A percentile compares a stretch with the other conserved stretches of the same genome.
phyloP scores from a whole-genome alignment of 345 rosid genomes.

The Laguncularia racemosa region DNA sequence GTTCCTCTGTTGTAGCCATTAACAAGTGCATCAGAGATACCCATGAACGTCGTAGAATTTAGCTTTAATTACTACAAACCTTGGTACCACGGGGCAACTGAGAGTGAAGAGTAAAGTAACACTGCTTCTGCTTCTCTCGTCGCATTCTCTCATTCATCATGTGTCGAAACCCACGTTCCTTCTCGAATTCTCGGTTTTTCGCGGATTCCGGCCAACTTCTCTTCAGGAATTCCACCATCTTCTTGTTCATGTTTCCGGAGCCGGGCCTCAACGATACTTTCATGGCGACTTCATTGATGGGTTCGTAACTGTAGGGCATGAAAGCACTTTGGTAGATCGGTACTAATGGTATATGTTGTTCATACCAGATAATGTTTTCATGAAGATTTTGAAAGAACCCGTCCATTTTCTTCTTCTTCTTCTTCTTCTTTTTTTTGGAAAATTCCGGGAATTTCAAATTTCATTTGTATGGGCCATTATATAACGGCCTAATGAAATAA shows the following conservation, averaged over 20 bases:
- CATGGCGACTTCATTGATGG: slow-evolving; percentile 6
- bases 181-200: slow-evolving; percentile 17
- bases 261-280: too few species aligned
- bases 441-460: slow-evolving; percentile 3
- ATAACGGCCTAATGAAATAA: slow-evolving; percentile 1
- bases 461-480: not conserved
- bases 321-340: slow-evolving; percentile 23
- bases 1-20: too few species aligned
- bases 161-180: slow-evolving; percentile 32
- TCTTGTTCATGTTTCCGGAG: slow-evolving; percentile 36
- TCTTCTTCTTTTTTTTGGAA: not conserved
- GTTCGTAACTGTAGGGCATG: slow-evolving; percentile 18
- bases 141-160: slow-evolving; percentile 67
- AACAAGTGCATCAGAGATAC: too few species aligned
- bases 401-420: not conserved
- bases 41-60: too few species aligned
- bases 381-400: slow-evolving; percentile 3
- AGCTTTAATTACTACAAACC: slow-evolving; percentile 27
- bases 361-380: slow-evolving; percentile 20
- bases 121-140: slow-evolving; percentile 52
- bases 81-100: slow-evolving; percentile 49
- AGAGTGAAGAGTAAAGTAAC: slow-evolving; percentile 46
- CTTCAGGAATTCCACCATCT: slow-evolving; percentile 38
- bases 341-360: not conserved
- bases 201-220: slow-evolving; percentile 19